phyloP scores from a whole-genome alignment of 106 monocot species.

The Dioscorea alata region DNA sequence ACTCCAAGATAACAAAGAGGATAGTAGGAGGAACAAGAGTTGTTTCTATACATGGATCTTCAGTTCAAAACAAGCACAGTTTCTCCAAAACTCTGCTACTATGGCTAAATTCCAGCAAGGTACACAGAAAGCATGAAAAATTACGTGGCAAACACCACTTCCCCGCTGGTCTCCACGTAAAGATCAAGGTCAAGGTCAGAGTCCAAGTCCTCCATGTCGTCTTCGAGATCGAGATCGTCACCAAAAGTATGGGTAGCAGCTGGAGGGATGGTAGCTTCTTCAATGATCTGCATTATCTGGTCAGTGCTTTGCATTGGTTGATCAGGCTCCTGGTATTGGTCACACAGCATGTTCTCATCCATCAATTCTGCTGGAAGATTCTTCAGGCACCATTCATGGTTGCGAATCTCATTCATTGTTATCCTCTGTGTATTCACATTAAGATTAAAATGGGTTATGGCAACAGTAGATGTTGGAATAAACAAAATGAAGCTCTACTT shows the following conservation, averaged over 20 bases:
- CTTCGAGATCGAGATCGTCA: constrained; percentile 58
- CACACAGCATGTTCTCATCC: constrained; percentile 44
- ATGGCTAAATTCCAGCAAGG: too few species aligned
- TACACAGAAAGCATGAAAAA: neutral
- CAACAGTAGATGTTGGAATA: too few species aligned
- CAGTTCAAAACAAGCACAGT: too few species aligned
- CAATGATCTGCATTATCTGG: constrained; percentile 81
- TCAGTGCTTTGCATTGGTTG: constrained; percentile 49
- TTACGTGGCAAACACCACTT: constrained; percentile 76
- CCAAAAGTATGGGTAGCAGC: constrained; percentile 38
- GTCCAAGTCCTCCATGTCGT: constrained; percentile 72
- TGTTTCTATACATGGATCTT: too few species aligned
- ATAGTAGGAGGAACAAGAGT: too few species aligned
- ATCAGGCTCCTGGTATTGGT: constrained; percentile 54
- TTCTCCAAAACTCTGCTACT: too few species aligned
- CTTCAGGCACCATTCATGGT: constrained; percentile 68
- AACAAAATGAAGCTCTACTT: neutral
- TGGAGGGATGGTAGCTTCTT: constrained; percentile 74
- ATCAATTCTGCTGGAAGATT: constrained; percentile 74
- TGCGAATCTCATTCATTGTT: constrained; percentile 67
- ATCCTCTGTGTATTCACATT: constrained; percentile 41
- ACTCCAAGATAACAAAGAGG: too few species aligned
- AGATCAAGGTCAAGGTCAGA: constrained; percentile 72
- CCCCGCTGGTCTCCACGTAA: constrained; percentile 78
- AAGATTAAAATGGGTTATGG: neutral